Evolutionary conservation across 2,329 filamentous ascomycete species (phyloP).

Genomic region (Pseudogymnoascus sp.): DNA sequence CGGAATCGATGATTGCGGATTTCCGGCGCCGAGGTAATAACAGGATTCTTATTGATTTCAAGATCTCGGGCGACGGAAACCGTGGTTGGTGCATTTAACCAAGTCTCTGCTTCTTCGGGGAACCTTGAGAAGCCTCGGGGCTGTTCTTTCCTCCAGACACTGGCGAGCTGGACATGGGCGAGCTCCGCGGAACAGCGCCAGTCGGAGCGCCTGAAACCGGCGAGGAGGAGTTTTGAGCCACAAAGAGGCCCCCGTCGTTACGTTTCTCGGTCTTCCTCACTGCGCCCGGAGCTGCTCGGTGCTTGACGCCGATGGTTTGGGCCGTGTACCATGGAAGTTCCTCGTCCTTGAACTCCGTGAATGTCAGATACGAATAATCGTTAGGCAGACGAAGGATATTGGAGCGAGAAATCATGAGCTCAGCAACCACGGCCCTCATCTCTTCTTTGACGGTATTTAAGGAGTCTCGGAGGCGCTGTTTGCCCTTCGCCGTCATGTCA

Average conservation of each 20-base stretch:
- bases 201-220: neutral
- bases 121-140: neutral
- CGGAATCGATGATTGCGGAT: neutral
- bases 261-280: neutral
- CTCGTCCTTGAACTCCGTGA: constrained; percentile 47
- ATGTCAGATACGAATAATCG: constrained; percentile 45
- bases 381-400: neutral
- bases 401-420: constrained; percentile 13
- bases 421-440: constrained; percentile 14
- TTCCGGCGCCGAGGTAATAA: neutral
- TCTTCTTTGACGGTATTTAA: constrained; percentile 16
- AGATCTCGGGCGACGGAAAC: neutral
- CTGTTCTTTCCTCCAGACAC: neutral
- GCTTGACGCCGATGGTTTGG: neutral
- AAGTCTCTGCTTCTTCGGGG: neutral
- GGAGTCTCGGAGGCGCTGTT: constrained; percentile 10
- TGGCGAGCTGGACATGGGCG: neutral
- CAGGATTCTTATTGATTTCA: neutral
- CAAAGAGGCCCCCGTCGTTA: neutral
- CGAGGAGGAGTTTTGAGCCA: neutral
- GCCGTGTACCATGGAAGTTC: constrained; percentile 48
- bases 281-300: neutral
- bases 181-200: neutral
- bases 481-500: constrained; percentile 17
- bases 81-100: neutral